Percentiles rank a stretch among this genome's conserved stretches.
Evolutionary conservation across 805 yeast species (phyloP).

Genomic region (Ogataea naganishii): DNA sequence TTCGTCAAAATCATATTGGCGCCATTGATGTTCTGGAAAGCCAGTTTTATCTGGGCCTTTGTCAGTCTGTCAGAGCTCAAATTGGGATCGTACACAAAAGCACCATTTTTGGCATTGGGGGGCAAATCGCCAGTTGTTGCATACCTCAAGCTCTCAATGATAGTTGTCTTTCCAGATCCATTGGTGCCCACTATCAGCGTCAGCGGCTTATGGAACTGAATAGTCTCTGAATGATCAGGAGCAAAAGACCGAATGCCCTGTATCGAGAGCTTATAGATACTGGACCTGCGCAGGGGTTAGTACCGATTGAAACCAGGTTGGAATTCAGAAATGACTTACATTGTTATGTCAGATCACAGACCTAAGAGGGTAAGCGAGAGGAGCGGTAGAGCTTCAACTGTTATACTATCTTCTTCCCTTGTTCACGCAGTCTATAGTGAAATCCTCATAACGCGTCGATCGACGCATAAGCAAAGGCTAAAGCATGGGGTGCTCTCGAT

Average conservation of each 20-base stretch:
- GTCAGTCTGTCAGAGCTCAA: slow-evolving; percentile 69
- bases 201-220: slow-evolving; percentile 82
- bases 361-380: too few relatives aligned
- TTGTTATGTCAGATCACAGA: too few relatives aligned
- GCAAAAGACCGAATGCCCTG: slow-evolving; percentile 90
- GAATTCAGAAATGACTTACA: too few relatives aligned
- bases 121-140: slow-evolving; percentile 96
- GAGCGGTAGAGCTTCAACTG: too few relatives aligned
- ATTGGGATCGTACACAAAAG: slow-evolving; percentile 89
- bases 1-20: slow-evolving; percentile 80
- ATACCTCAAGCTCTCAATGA: slow-evolving; percentile 88
- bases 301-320: too few relatives aligned
- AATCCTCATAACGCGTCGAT: too few relatives aligned
- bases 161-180: slow-evolving; percentile 95
- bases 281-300: slow-evolving; percentile 24
- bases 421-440: too few relatives aligned
- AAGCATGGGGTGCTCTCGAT: too few relatives aligned
- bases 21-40: slow-evolving; percentile 66
- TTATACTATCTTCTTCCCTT: too few relatives aligned
- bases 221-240: slow-evolving; percentile 74
- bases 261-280: slow-evolving; percentile 54
- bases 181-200: slow-evolving; percentile 93
- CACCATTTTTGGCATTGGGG: slow-evolving; percentile 93
- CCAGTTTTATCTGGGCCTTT: slow-evolving; percentile 83
- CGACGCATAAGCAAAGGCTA: too few relatives aligned